Evolutionary conservation across 176 grass and related monocot genomes (phyloP).

Genomic region (Cymbopogon citratus): DNA sequence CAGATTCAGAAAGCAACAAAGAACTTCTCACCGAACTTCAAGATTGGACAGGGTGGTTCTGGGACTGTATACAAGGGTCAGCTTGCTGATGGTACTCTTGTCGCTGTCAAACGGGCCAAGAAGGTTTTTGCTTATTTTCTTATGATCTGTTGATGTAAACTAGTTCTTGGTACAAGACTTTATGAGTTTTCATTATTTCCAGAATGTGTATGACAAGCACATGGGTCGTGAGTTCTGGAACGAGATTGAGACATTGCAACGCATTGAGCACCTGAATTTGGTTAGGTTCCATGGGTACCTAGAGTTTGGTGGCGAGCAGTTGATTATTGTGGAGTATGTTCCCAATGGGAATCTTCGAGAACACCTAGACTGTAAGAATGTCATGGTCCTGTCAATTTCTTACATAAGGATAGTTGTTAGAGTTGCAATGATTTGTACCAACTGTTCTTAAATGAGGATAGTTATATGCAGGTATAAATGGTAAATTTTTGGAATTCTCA

Average conservation of each 20-base stretch:
- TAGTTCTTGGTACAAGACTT: background rate
- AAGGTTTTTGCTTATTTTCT: conserved; percentile 43
- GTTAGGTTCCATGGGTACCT: conserved; percentile 76
- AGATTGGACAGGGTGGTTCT: conserved; percentile 82
- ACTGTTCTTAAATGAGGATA: conserved; percentile 27
- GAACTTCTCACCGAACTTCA: conserved; percentile 69
- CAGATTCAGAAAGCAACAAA: conserved; percentile 82
- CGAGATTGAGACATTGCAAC: conserved; percentile 79
- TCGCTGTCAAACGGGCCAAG: conserved; percentile 80
- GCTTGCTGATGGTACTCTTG: conserved; percentile 52
- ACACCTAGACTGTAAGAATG: conserved; percentile 73
- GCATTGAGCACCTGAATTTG: conserved; percentile 84
- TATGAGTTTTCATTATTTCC: background rate
- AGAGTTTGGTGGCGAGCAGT: conserved; percentile 69
- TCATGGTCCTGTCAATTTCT: background rate
- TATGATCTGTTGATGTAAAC: background rate
- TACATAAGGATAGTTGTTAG: background rate
- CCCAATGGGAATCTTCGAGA: conserved; percentile 95
- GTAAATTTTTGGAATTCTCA: conserved; percentile 54
- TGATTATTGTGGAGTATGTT: conserved; percentile 82
- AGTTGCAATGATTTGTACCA: background rate
- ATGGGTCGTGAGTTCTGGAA: conserved; percentile 65
- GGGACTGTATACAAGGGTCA: conserved; percentile 76
- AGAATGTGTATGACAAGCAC: conserved; percentile 66
- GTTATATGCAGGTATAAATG: conserved; percentile 52